Evolutionary conservation across 768 basidiomycete species (phyloP), one percentile per base, ranked within the genome.

Genomic region (Tulasnella sp.): DNA sequence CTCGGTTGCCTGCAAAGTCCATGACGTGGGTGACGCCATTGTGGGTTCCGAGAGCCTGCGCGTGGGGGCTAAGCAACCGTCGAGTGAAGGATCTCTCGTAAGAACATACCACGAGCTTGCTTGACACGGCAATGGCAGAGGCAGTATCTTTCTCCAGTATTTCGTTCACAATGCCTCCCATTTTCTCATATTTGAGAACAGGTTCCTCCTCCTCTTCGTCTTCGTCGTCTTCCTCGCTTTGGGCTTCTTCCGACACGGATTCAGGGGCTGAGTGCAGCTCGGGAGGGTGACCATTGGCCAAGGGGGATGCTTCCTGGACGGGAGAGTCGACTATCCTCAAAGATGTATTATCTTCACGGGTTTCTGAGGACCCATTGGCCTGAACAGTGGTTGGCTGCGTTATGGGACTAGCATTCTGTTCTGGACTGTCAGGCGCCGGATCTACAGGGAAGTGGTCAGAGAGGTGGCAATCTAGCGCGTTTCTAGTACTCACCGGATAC

Each of bases 1-100:
- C 89, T 69, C 93, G 91, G 79, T 91, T 90, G 5, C 97, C 97
- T 40, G 90, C 86, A 58, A 94, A 88, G 84, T 93, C 93, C 20
- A 98, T 88, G 28, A 98, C 89, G 84, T 98, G 94, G 3, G 98
- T 91, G 82, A 96, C 92, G n/a, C 97, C 97, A 75, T 90, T 91
- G 85, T 98, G 97, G 1, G 97, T 98, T 31, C 97, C 97, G 50
- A 99, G 86, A 37, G 93, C 95, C 96, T 99, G 79, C 72, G 12
- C 79, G 72, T 50, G 81, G 24, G 72, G 46, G 24, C 46, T 18
- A 50, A 28, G 40, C 1, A 42, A 22, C 16, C 69, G 31, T 76
- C 84, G 73, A 83, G 80, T 74, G 31, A n/a, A 54, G 75, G 79
- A 46, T 42, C 54, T 69, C 31, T 60, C 77, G 74, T 34, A 81